Conservation (phyloP, 257 asterid genomes). For the Sherardia arvensis region DNA sequence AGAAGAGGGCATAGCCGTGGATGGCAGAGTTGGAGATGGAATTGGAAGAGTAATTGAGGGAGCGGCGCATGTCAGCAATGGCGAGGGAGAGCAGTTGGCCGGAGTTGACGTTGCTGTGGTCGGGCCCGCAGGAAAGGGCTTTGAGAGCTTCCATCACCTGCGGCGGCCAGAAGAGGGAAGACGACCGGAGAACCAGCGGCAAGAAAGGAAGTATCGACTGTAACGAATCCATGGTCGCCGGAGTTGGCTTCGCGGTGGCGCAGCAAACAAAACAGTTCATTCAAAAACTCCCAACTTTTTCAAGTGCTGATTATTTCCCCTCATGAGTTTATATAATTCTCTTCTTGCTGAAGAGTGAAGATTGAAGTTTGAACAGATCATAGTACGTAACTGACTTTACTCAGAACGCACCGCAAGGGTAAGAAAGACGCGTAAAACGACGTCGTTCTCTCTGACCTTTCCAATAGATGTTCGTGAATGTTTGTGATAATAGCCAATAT, state of each 20-base stretch:
- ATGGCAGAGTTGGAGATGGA: slow-evolving; percentile 37
- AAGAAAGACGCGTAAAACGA: too few species aligned
- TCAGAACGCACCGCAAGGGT: too few species aligned
- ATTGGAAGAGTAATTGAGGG: slow-evolving; percentile 15
- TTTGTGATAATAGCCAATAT: too few species aligned
- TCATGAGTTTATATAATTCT: too few species aligned
- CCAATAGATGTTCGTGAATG: too few species aligned
- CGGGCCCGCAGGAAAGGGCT: slow-evolving; percentile 63
- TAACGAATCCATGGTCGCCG: slow-evolving; percentile 1
- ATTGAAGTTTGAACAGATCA: neutral
- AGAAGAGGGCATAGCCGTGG: slow-evolving; percentile 58
- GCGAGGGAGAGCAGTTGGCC: slow-evolving; percentile 61
- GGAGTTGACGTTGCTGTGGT: slow-evolving; percentile 54
- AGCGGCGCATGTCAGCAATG: slow-evolving; percentile 50
- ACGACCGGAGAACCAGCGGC: slow-evolving; percentile 48
- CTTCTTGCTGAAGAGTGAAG: too few species aligned
- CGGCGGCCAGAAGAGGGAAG: slow-evolving; percentile 64
- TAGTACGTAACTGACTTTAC: neutral
- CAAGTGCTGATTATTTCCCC: too few species aligned
- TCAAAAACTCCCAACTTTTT: too few species aligned
- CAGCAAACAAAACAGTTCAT: neutral
- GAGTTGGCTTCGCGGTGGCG: neutral
- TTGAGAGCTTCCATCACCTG: slow-evolving; percentile 53
- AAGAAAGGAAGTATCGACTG: slow-evolving; percentile 50
- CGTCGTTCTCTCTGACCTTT: too few species aligned